These are phyloP conservation scores for Linnemannia elongata DNA, from an alignment of 192 early-diverging fungal genomes.

Conservation along the genomic window DNA sequence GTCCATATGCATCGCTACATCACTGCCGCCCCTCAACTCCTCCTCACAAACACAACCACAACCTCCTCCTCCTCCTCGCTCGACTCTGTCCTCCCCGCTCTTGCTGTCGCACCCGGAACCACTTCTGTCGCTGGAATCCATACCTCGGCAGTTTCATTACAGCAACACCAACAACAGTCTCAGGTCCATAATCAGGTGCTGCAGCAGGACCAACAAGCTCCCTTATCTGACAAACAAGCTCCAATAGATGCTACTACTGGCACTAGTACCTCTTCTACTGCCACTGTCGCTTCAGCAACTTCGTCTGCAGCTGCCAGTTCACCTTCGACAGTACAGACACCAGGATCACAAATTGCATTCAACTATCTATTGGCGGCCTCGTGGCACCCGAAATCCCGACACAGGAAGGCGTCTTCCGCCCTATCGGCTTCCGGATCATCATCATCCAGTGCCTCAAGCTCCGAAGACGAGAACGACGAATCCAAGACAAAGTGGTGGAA, in stretches of 20 bases:
- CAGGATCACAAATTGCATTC: slow-evolving; percentile 31
- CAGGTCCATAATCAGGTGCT: background rate
- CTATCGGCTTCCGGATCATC: background rate
- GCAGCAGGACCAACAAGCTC: background rate
- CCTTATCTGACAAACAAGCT: background rate
- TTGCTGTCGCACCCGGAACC: background rate
- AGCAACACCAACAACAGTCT: slow-evolving; percentile 28
- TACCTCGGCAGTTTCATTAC: slow-evolving; percentile 29
- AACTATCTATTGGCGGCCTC: slow-evolving; percentile 52
- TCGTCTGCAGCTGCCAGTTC: background rate
- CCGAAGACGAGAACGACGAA: slow-evolving; percentile 22
- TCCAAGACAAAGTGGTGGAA: slow-evolving; percentile 51
- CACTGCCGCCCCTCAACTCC: slow-evolving; percentile 28
- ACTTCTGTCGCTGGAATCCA: slow-evolving; percentile 13
- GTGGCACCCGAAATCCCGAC: slow-evolving; percentile 53
- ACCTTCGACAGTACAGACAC: background rate
- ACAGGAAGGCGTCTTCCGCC: slow-evolving; percentile 5
- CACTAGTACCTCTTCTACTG: background rate
- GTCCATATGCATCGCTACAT: slow-evolving; percentile 53
- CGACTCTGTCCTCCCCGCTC: background rate
- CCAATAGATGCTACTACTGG: background rate
- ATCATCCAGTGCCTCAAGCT: background rate
- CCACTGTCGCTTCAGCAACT: background rate
- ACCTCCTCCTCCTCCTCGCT: background rate
- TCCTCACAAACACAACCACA: slow-evolving; percentile 14